Conservation (phyloP, 1,284 basidiomycete genomes). For the Ustilago xerochloae region DNA sequence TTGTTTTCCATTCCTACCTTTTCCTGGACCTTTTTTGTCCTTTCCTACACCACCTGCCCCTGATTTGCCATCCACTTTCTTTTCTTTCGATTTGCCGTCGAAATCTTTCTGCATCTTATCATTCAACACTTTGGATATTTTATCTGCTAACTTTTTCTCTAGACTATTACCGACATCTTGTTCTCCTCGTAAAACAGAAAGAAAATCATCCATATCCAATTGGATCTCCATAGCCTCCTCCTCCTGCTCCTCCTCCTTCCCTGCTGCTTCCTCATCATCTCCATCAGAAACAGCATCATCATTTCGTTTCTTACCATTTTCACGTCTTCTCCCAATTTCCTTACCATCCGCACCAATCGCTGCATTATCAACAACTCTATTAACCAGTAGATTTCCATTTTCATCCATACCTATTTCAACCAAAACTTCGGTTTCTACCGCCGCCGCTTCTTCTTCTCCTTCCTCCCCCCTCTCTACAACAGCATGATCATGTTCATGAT, state of each 20-base stretch:
- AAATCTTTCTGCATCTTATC: slow-evolving; percentile 10
- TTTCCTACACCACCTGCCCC: neutral
- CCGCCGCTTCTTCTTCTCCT: slow-evolving; percentile 3
- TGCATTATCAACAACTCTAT: slow-evolving; percentile 2
- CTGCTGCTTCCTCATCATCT: neutral
- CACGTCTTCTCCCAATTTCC: slow-evolving; percentile 5
- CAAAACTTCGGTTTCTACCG: slow-evolving; percentile 14
- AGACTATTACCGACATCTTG: slow-evolving; percentile 6
- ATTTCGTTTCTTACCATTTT: slow-evolving; percentile 26
- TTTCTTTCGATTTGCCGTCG: neutral
- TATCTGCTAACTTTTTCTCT: slow-evolving; percentile 33
- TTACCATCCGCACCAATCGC: neutral
- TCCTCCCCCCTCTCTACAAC: slow-evolving; percentile 2
- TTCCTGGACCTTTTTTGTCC: neutral
- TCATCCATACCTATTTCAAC: slow-evolving; percentile 30
- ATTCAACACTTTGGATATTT: slow-evolving; percentile 25
- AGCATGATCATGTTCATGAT: slow-evolving; percentile 4
- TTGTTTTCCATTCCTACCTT: neutral
- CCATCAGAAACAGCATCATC: slow-evolving; percentile 1
- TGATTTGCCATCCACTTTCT: neutral
- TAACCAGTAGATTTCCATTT: slow-evolving; percentile 19
- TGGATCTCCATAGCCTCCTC: slow-evolving; percentile 27
- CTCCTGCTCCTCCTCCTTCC: no score
- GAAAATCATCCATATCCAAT: slow-evolving; percentile 37
- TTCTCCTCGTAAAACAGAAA: slow-evolving; percentile 22